phyloP scores from a whole-genome alignment of 192 early-diverging fungal genomes.

The Umbelopsis isabellina region DNA sequence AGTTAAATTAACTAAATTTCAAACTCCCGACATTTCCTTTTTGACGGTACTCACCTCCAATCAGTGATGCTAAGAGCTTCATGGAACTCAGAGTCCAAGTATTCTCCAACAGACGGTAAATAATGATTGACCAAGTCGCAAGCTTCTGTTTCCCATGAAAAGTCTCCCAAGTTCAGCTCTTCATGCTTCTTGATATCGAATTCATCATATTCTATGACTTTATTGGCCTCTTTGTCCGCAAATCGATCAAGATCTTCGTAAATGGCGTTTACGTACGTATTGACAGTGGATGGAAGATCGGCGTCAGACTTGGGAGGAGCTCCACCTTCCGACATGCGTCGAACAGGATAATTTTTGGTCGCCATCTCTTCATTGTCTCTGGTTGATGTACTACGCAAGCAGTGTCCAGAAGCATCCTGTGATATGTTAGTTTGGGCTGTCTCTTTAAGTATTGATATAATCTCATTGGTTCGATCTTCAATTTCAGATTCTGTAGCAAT shows the following conservation, averaged over 20 bases:
- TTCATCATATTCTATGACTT: slow-evolving; percentile 39
- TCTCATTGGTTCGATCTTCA: slow-evolving; percentile 17
- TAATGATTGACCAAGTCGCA: slow-evolving; percentile 50
- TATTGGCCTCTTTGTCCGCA: slow-evolving; percentile 28
- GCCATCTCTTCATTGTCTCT: not conserved
- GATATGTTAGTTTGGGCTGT: not conserved
- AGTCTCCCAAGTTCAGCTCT: slow-evolving; percentile 47
- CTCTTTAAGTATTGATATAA: slow-evolving; percentile 33
- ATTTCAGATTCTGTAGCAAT: slow-evolving; percentile 5
- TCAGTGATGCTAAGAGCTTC: slow-evolving; percentile 59
- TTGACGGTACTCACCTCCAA: slow-evolving; percentile 43
- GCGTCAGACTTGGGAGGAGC: not conserved
- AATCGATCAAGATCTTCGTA: slow-evolving; percentile 55
- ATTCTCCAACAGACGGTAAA: slow-evolving; percentile 54
- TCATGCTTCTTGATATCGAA: slow-evolving; percentile 26
- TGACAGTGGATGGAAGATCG: not conserved
- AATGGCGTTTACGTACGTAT: slow-evolving; percentile 33
- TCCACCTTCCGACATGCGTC: not conserved
- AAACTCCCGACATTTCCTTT: not conserved
- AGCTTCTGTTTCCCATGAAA: slow-evolving; percentile 62
- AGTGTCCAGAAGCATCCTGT: not conserved
- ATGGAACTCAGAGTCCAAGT: slow-evolving; percentile 51
- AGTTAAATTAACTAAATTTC: not conserved
- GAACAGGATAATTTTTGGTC: not conserved
- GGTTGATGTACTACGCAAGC: not conserved